These are phyloP conservation scores for Ceratobasidium sp. DNA, from an alignment of 1,284 basidiomycete species.

Conservation along the genomic window DNA sequence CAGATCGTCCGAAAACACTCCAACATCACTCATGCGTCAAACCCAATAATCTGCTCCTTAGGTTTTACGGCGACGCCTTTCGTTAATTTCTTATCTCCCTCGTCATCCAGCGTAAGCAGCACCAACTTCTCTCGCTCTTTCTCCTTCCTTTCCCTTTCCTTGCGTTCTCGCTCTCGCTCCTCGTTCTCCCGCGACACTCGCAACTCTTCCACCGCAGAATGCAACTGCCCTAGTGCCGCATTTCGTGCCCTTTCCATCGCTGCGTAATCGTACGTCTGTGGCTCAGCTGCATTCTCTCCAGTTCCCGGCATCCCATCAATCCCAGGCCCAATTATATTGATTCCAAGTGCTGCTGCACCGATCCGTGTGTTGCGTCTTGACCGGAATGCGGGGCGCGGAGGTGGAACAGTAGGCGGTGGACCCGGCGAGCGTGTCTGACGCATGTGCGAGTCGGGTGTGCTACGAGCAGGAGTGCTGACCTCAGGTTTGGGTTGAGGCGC, in stretches of 20 bases:
- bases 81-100: slow-evolving; percentile 25
- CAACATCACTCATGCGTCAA: slow-evolving; percentile 31
- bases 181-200: slow-evolving; percentile 36
- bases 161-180: slow-evolving; percentile 31
- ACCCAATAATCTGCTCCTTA: slow-evolving; percentile 40
- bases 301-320: slow-evolving; percentile 35
- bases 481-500: slow-evolving; percentile 18
- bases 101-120: slow-evolving; percentile 35
- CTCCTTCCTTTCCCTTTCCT: slow-evolving; percentile 36
- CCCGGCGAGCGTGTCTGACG: slow-evolving; percentile 36
- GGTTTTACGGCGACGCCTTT: slow-evolving; percentile 33
- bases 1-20: slow-evolving; percentile 2
- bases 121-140: slow-evolving; percentile 38
- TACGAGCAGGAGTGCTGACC: background rate
- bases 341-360: slow-evolving; percentile 37
- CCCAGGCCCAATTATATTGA: slow-evolving; percentile 14
- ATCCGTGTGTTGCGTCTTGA: slow-evolving; percentile 39
- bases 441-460: slow-evolving; percentile 23
- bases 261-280: slow-evolving; percentile 37
- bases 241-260: slow-evolving; percentile 40
- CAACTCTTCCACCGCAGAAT: slow-evolving; percentile 38
- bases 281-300: slow-evolving; percentile 20
- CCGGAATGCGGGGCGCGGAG: slow-evolving; percentile 27
- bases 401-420: slow-evolving; percentile 33
- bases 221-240: slow-evolving; percentile 37